A percentile compares a stretch with the other conserved stretches of the same genome.
Evolutionary conservation across 805 yeast species (phyloP).

Genomic region (Myxozyma monticola): DNA sequence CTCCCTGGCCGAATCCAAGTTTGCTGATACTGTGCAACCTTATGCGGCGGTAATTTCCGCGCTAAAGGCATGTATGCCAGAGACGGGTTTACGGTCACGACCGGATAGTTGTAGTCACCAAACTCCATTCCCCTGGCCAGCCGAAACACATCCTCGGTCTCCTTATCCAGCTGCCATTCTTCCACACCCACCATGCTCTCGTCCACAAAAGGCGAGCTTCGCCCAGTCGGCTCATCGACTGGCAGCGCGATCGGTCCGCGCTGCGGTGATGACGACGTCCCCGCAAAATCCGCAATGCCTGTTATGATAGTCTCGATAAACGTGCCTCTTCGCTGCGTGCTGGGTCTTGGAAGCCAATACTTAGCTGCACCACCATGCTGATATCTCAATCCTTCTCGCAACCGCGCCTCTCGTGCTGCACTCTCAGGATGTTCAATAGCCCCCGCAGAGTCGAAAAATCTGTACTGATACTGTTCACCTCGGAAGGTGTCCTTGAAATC

Average conservation of each 20-base stretch:
- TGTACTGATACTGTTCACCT: constrained; percentile 75
- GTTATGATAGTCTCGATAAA: constrained; percentile 1
- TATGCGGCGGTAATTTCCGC: too few relatives aligned
- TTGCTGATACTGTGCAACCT: too few relatives aligned
- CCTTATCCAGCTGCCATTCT: constrained; percentile 29
- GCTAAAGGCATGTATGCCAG: constrained; percentile 22
- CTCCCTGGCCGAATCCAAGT: too few relatives aligned
- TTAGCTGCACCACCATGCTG: constrained; percentile 73
- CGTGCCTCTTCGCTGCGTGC: constrained; percentile 5
- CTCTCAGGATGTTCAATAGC: constrained; percentile 72
- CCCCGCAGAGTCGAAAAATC: constrained; percentile 79
- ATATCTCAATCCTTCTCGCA: constrained; percentile 81
- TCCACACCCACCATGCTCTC: not conserved
- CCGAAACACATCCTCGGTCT: constrained; percentile 39
- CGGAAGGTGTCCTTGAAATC: constrained; percentile 72
- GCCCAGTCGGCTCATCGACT: not conserved
- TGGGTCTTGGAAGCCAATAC: constrained; percentile 66
- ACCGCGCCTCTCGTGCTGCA: constrained; percentile 61
- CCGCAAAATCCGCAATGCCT: constrained; percentile 4
- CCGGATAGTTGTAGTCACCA: constrained; percentile 48
- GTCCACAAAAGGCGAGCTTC: not conserved
- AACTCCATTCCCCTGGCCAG: constrained; percentile 38
- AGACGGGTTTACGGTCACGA: constrained; percentile 39
- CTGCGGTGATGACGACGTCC: constrained; percentile 13
- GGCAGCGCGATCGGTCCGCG: constrained; percentile 11